Base-by-base conservation (phyloP, 495 filamentous ascomycete species). In the Neurospora sp. region DNA sequence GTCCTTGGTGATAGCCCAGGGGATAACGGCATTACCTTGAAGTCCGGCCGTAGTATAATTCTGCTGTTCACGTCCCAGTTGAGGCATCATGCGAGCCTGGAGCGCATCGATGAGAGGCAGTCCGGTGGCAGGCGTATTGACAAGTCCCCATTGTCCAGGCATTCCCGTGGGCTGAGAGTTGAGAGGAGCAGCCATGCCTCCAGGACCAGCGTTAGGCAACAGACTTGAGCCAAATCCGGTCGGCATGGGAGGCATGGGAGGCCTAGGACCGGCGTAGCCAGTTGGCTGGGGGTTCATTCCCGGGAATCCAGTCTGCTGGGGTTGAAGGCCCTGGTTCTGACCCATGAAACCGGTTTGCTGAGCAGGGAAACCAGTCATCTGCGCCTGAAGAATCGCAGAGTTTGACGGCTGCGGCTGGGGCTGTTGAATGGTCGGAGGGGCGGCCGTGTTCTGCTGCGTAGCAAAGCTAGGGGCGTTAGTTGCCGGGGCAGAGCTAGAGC, bases 1-100 rank as follows among this genome's bases (percentile, higher is more conserved):
- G 75, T 97, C 93, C 81, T 99, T 99, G 9, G 96, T 99, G 71
- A 99, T 95, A 35, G 96, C 96, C 96, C 95, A 99, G 4, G 96
- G 95, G 78, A 99, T 94, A 7, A 91, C 93, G 9, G 96, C 96
- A 84, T 96, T 98, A 69, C 96, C 96, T 39, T 92, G 91, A 37
- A 99, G 85, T 9, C 94, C 94, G 72, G 89, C 85, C 16, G 94
- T 94, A n/a, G 91, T 95, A 77, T 93, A 98, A 72, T 76, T 81
- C 7, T 93, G 93, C 75, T 93, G 91, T 82, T 98, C 96, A 7
- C 96, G 91, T 38, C 96, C 96, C 73, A 92, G 90, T 77, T 98
- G 96, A 10, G 96, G 96, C 96, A 99, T 98, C 88, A 99, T 97
- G 77, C 94, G 94, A 72, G 94, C 91, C 77, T 97, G 94, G 75